Evolutionary conservation across 2,329 filamentous ascomycete species (phyloP).

Genomic region (Ascocoryne sarcoides): DNA sequence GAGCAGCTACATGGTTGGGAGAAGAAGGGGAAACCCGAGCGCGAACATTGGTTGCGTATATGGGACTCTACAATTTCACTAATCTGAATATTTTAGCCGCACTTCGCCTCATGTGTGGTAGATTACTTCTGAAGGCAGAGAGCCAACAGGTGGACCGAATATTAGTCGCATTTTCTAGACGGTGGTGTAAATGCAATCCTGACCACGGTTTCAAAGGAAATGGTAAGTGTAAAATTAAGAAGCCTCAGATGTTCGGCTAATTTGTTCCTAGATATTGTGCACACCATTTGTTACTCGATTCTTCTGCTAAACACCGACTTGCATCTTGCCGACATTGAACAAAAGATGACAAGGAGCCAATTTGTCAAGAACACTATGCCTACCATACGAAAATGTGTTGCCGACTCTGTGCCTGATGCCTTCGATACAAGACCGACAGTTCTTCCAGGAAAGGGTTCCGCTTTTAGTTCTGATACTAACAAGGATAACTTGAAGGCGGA

Average conservation of each 20-base stretch:
- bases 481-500: conserved; percentile 13
- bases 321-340: conserved; percentile 88
- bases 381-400: conserved; percentile 69
- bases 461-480: conserved; percentile 19
- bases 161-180: conserved; percentile 74
- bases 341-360: conserved; percentile 90
- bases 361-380: conserved; percentile 96
- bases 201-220: conserved; percentile 85
- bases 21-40: conserved; percentile 56
- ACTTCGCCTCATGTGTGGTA: conserved; percentile 71
- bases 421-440: conserved; percentile 50
- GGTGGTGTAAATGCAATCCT: conserved; percentile 91
- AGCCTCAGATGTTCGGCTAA: conserved; percentile 6
- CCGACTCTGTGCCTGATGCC: conserved; percentile 60
- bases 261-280: conserved; percentile 65
- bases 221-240: conserved; percentile 44
- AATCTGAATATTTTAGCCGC: conserved; percentile 71
- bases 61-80: conserved; percentile 83
- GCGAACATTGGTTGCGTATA: conserved; percentile 64
- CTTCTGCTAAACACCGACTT: conserved; percentile 93
- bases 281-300: conserved; percentile 94
- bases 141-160: conserved; percentile 96
- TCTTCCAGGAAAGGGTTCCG: conserved; percentile 33
- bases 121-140: conserved; percentile 78
- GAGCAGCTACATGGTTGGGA: conserved; percentile 74